Percentiles rank a stretch among this genome's conserved stretches.
Evolutionary conservation across 805 yeast species (phyloP).

Genomic region (Ogataea populi-albae): DNA sequence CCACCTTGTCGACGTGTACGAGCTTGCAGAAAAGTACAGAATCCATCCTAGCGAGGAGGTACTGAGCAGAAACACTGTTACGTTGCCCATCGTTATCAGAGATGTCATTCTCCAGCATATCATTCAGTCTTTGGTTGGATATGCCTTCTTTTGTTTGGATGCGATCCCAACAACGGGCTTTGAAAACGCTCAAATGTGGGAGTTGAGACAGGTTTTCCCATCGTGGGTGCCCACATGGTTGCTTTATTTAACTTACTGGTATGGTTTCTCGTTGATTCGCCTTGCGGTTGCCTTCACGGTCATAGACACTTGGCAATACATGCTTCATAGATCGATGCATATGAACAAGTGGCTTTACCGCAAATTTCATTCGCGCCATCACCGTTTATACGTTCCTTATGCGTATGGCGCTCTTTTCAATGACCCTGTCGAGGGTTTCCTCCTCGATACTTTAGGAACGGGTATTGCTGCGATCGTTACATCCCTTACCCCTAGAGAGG

Average conservation of each 20-base stretch:
- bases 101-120: slow-evolving; percentile 86
- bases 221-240: slow-evolving; percentile 43
- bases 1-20: slow-evolving; percentile 68
- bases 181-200: slow-evolving; percentile 49
- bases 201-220: slow-evolving; percentile 34
- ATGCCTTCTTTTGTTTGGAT: slow-evolving; percentile 53
- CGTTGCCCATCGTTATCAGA: slow-evolving; percentile 62
- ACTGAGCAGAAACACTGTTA: slow-evolving; percentile 67
- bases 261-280: slow-evolving; percentile 59
- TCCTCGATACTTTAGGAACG: slow-evolving; percentile 89
- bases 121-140: slow-evolving; percentile 75
- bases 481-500: slow-evolving; percentile 71
- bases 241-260: slow-evolving; percentile 55
- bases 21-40: slow-evolving; percentile 78
- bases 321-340: slow-evolving; percentile 88
- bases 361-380: slow-evolving; percentile 91
- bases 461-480: slow-evolving; percentile 72
- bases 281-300: slow-evolving; percentile 63
- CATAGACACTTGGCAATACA: slow-evolving; percentile 94
- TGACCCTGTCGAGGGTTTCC: slow-evolving; percentile 89
- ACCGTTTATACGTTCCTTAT: slow-evolving; percentile 89
- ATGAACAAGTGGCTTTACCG: slow-evolving; percentile 70
- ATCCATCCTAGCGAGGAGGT: slow-evolving; percentile 93
- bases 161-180: slow-evolving; percentile 49
- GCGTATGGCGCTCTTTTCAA: slow-evolving; percentile 96